phyloP scores from a whole-genome alignment of 176 grass and related monocot species.

The Oryza glaberrima region DNA sequence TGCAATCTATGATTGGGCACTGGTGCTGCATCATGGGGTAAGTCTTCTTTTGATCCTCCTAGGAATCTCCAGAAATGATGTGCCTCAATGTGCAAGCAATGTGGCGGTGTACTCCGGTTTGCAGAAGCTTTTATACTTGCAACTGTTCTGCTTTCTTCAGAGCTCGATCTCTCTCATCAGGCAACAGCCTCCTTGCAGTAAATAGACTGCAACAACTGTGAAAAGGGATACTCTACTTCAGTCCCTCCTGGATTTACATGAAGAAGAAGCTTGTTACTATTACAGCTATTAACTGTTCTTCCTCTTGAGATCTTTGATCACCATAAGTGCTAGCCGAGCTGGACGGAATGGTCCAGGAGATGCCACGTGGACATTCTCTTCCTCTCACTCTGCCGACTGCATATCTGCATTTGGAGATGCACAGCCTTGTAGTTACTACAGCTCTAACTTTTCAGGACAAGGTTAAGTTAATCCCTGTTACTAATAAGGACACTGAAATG shows the following conservation, averaged over 20 bases:
- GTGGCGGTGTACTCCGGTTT: background rate
- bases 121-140: constrained; percentile 24
- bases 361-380: constrained; percentile 22
- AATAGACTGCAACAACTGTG: constrained; percentile 32
- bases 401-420: background rate
- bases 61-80: constrained; percentile 69
- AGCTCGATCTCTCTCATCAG: constrained; percentile 23
- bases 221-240: constrained; percentile 24
- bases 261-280: background rate
- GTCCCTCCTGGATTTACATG: constrained; percentile 9
- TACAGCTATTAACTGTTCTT: background rate
- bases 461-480: too few relatives aligned
- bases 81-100: constrained; percentile 30
- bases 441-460: background rate
- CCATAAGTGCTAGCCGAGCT: background rate
- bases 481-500: background rate
- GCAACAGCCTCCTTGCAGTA: constrained; percentile 42
- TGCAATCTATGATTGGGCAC: constrained; percentile 44
- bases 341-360: constrained; percentile 10
- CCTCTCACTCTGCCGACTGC: background rate
- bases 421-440: background rate
- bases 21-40: constrained; percentile 30
- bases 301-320: background rate
- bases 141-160: constrained; percentile 25
- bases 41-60: constrained; percentile 51